Percentiles rank a stretch among this genome's conserved stretches.
These are phyloP conservation scores for Alternaria arbusti DNA, from an alignment of 2,329 filamentous ascomycete species.

Conservation along the genomic window DNA sequence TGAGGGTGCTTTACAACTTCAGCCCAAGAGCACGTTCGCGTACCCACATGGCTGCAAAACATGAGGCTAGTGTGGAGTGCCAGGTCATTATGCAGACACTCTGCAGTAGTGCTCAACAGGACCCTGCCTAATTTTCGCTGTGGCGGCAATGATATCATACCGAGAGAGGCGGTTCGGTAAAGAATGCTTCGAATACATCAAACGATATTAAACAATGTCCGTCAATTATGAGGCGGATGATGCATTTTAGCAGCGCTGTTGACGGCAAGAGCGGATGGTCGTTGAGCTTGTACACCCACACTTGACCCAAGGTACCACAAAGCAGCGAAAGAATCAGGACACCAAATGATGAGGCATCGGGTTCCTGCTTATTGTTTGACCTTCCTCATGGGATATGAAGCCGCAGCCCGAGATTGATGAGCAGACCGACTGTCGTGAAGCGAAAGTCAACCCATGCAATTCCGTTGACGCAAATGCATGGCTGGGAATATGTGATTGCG, in stretches of 20 bases:
- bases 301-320: conserved; percentile 19
- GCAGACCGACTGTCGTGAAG: conserved; percentile 4
- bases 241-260: background rate
- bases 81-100: conserved; percentile 23
- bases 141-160: conserved; percentile 8
- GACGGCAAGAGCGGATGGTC: conserved; percentile 6
- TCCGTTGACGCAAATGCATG: background rate
- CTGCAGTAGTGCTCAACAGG: conserved; percentile 16
- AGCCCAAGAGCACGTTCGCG: conserved; percentile 10
- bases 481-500: background rate
- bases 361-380: conserved; percentile 24
- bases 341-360: conserved; percentile 15
- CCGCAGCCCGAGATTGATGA: background rate
- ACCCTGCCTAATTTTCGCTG: conserved; percentile 6
- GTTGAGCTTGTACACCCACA: conserved; percentile 15
- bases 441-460: background rate
- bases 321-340: conserved; percentile 7
- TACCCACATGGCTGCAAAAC: conserved; percentile 11
- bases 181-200: background rate
- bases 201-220: background rate
- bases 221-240: conserved; percentile 6
- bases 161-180: background rate
- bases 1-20: conserved; percentile 7
- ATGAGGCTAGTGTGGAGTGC: conserved; percentile 16
- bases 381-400: background rate